These are phyloP conservation scores for Arachnomyces sp. DNA, from an alignment of 2,329 filamentous ascomycete species.

Conservation along the genomic window DNA sequence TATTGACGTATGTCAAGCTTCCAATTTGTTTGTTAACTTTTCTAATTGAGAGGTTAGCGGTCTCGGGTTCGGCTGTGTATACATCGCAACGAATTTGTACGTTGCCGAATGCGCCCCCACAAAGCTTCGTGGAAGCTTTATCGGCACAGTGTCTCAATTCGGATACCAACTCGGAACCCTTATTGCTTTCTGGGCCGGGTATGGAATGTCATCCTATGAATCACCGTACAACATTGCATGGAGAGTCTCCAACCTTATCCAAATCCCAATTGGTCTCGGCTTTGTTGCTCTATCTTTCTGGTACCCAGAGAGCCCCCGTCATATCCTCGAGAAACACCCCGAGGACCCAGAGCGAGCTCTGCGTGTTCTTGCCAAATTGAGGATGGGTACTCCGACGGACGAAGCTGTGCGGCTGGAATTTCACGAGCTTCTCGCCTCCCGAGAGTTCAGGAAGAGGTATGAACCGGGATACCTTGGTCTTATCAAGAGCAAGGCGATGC, in stretches of 20 bases:
- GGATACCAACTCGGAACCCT: conserved; percentile 38
- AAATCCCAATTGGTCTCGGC: conserved; percentile 33
- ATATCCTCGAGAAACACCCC: conserved; percentile 28
- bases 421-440: conserved; percentile 29
- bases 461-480: conserved; percentile 26
- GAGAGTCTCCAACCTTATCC: conserved; percentile 35
- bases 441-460: conserved; percentile 26
- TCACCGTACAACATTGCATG: conserved; percentile 37
- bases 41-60: conserved; percentile 19
- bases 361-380: conserved; percentile 23
- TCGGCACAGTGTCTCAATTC: conserved; percentile 29
- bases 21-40: neutral
- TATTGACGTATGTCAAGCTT: conserved; percentile 26
- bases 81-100: conserved; percentile 36
- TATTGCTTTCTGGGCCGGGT: conserved; percentile 39
- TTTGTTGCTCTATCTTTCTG: conserved; percentile 32
- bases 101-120: conserved; percentile 36
- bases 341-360: conserved; percentile 25
- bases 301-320: conserved; percentile 31
- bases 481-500: conserved; percentile 24
- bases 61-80: conserved; percentile 35
- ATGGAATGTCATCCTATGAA: conserved; percentile 36
- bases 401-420: conserved; percentile 28
- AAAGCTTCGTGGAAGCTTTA: conserved; percentile 32
- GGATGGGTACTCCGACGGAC: conserved; percentile 22